phyloP scores from a whole-genome alignment of 495 filamentous ascomycete genomes.

The Pseudotulostoma volvatum region DNA sequence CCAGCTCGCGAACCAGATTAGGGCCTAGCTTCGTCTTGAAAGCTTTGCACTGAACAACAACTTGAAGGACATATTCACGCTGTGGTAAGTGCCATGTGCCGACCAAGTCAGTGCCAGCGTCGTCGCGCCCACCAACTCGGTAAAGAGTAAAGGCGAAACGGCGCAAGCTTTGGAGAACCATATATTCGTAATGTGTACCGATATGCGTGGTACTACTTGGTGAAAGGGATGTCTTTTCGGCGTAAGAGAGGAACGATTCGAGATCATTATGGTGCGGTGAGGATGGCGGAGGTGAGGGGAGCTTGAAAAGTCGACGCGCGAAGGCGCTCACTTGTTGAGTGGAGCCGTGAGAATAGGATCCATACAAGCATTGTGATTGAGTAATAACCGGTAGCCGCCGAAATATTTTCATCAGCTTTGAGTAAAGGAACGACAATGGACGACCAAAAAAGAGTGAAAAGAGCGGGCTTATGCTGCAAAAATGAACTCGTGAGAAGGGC shows the following conservation, averaged over 20 bases:
- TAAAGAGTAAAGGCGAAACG: slow-evolving; percentile 47
- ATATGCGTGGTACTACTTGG: slow-evolving; percentile 23
- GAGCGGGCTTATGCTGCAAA: no score
- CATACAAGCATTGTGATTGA: slow-evolving; percentile 2
- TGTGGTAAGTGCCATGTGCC: slow-evolving; percentile 58
- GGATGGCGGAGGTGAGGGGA: slow-evolving; percentile 25
- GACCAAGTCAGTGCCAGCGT: slow-evolving; percentile 71
- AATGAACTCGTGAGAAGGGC: no score
- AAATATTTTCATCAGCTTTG: neutral
- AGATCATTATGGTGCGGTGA: slow-evolving; percentile 48
- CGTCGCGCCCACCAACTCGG: slow-evolving; percentile 56
- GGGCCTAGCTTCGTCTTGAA: slow-evolving; percentile 39
- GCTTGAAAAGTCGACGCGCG: slow-evolving; percentile 26
- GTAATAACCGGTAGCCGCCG: slow-evolving; percentile 2
- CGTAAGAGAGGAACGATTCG: slow-evolving; percentile 55
- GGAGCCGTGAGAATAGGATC: slow-evolving; percentile 9
- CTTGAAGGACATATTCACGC: slow-evolving; percentile 30
- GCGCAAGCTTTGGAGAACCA: slow-evolving; percentile 43
- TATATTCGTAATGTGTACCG: slow-evolving; percentile 56
- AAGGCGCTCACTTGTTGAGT: slow-evolving; percentile 16
- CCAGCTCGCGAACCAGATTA: slow-evolving; percentile 61
- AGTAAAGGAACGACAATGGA: no score
- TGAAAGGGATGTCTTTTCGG: slow-evolving; percentile 29
- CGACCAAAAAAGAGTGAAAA: no score
- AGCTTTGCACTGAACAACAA: slow-evolving; percentile 74